Evolutionary conservation across 2,329 filamentous ascomycete species (phyloP).

Genomic region (Monilinia polystroma): DNA sequence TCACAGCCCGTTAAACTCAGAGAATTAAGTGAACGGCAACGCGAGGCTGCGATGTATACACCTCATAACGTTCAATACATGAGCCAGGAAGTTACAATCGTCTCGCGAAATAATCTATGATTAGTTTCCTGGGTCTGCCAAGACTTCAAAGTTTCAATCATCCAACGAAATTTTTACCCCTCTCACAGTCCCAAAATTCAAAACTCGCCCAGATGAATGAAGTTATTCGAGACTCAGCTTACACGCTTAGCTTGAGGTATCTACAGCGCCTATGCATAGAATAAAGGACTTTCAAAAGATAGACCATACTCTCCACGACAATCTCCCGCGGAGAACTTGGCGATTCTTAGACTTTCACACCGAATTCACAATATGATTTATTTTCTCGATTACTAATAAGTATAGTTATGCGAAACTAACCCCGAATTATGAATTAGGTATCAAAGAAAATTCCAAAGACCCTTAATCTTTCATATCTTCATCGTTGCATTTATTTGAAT

Average conservation of each 20-base stretch:
- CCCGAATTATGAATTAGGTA: background rate
- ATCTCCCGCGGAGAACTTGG: background rate
- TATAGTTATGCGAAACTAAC: background rate
- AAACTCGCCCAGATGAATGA: background rate
- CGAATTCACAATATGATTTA: no score
- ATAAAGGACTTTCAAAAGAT: no score
- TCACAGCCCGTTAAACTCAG: no score
- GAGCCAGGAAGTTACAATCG: background rate
- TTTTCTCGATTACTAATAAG: no score
- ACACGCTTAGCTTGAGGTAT: no score
- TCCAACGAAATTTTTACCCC: background rate
- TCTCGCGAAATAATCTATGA: no score
- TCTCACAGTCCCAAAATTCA: rapidly evolving
- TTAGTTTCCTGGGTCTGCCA: background rate
- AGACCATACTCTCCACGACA: background rate
- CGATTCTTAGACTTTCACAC: background rate
- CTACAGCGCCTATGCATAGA: background rate
- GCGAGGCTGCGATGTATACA: background rate
- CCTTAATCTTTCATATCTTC: constrained; percentile 2
- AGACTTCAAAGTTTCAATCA: background rate
- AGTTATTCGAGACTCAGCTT: no score
- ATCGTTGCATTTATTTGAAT: constrained; percentile 11
- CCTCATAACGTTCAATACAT: background rate
- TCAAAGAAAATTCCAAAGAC: background rate
- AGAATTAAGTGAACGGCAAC: no score